Percentiles rank a stretch among this genome's conserved stretches.
phyloP scores from a whole-genome alignment of 805 yeast species.

The Spathaspora boniae region DNA sequence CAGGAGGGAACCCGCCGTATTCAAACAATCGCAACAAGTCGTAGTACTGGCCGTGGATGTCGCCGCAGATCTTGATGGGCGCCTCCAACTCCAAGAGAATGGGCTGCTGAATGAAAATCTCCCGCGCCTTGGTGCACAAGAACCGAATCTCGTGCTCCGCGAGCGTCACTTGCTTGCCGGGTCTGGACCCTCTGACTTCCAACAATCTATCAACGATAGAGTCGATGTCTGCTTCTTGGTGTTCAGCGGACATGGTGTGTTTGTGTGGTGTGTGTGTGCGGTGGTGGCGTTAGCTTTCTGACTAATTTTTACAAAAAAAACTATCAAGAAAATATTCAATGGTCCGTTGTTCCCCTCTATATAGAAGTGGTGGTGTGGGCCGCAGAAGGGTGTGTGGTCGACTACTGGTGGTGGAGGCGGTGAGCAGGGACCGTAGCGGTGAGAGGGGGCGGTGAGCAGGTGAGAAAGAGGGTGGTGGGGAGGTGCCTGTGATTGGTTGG shows the following conservation, averaged over 20 bases:
- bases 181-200: constrained; percentile 97
- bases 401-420: too few relatives aligned
- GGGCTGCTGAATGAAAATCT: constrained; percentile 96
- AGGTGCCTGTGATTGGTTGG: too few relatives aligned
- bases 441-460: too few relatives aligned
- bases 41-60: constrained; percentile 97
- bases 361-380: too few relatives aligned
- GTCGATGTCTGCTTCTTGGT: constrained; percentile 87
- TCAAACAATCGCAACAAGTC: constrained; percentile 93
- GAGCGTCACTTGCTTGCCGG: constrained; percentile 93
- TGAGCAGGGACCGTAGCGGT: too few relatives aligned
- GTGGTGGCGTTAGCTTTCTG: background rate
- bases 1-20: constrained; percentile 99
- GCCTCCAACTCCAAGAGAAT: constrained; percentile 94
- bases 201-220: constrained; percentile 94
- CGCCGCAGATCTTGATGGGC: constrained; percentile 96
- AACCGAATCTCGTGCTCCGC: constrained; percentile 93
- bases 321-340: too few relatives aligned
- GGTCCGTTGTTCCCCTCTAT: too few relatives aligned
- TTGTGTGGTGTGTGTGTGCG: constrained; percentile 5
- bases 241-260: constrained; percentile 23
- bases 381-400: too few relatives aligned
- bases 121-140: constrained; percentile 96
- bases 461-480: too few relatives aligned
- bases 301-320: background rate